Base-by-base conservation (phyloP, 1,139 yeast species). In the Yamadazyma mexicana region DNA sequence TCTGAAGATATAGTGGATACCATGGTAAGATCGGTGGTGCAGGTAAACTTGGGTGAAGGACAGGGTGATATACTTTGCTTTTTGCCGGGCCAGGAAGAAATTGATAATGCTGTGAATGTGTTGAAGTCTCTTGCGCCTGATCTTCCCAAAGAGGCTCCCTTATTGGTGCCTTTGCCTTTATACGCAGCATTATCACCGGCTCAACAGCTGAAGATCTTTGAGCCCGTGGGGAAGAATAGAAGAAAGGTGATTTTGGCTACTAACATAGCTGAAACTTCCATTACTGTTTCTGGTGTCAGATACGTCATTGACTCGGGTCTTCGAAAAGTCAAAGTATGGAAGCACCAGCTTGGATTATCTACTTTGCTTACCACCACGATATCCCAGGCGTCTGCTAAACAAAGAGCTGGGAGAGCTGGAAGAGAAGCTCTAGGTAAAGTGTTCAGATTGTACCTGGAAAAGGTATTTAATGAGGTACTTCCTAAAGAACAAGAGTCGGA, bases 381-480 rank as follows among this genome's bases (percentile, higher is more conserved):
- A 15, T 89, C 98, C 0, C 89, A 87, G 55, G 95, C 98, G 0
- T 86, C 96, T 31, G 98, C 98, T 0, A 79, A 85, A 33, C 99
- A 92, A 66, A 75, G 99, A 63, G 83, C 94, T 42, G 99, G 99
- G 60, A 87, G 99, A 74, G 98, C 98, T 20, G 99, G 99, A 50
- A 87, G 99, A 79, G 98, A 92, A 66, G 80, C 86, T 31, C 59
- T 62, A 3, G 99, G 99, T 38, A 92, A 91, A 59, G 89, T 95
- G 30, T 92, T 75, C 61, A 69, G 98, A 44, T 65, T 92, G 28
- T 94, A 85, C 58, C 81, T 86, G 40, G 98, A 91, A 54, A 59
- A 65, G 2, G 83, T 86, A 35, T 92, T 78, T 53, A 39, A 48
- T 4, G 49, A 59, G 14, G 69, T 73, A 41, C 65, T 94, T 32